Evolutionary conservation across 495 filamentous ascomycete species (phyloP).

Genomic region (Lasiosphaeria miniovina): DNA sequence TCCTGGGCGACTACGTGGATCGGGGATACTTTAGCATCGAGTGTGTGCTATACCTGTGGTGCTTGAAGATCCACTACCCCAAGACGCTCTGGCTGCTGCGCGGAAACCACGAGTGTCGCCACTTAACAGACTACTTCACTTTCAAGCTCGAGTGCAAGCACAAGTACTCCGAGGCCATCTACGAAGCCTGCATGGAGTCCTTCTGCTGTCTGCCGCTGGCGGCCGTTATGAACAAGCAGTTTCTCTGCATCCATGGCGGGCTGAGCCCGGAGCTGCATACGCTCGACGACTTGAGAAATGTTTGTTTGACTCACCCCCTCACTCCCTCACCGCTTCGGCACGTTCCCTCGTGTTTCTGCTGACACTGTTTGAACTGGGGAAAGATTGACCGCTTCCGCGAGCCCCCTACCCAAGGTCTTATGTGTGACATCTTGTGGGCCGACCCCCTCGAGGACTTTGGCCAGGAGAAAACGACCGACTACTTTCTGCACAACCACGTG

Average conservation of each 20-base stretch:
- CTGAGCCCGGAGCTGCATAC: conserved; percentile 94
- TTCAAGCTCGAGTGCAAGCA: conserved; percentile 99
- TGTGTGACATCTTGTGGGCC: conserved; percentile 99
- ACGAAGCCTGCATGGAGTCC: conserved; percentile 97
- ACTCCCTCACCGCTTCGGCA: background rate
- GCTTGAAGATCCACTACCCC: conserved; percentile 98
- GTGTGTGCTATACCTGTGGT: conserved; percentile 97
- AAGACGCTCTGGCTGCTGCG: conserved; percentile 95
- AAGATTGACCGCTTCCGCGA: conserved; percentile 98
- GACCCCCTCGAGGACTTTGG: conserved; percentile 99
- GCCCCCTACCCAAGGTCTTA: conserved; percentile 92
- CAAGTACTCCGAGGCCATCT: conserved; percentile 95
- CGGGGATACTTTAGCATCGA: conserved; percentile 98
- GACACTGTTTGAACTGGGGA: conserved; percentile 7
- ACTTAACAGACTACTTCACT: conserved; percentile 99
- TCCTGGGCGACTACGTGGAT: conserved; percentile 97
- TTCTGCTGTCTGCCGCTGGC: conserved; percentile 94
- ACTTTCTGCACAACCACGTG: conserved; percentile 96
- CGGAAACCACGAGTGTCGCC: conserved; percentile 97
- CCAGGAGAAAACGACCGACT: conserved; percentile 95
- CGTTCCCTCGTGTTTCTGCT: conserved; percentile 3
- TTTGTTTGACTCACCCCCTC: conserved; percentile 40
- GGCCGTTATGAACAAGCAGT: conserved; percentile 99
- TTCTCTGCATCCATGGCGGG: conserved; percentile 96
- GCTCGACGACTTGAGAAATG: conserved; percentile 85